phyloP scores from a whole-genome alignment of 192 early-diverging fungal species.

The Phlyctochytrium bullatum region DNA sequence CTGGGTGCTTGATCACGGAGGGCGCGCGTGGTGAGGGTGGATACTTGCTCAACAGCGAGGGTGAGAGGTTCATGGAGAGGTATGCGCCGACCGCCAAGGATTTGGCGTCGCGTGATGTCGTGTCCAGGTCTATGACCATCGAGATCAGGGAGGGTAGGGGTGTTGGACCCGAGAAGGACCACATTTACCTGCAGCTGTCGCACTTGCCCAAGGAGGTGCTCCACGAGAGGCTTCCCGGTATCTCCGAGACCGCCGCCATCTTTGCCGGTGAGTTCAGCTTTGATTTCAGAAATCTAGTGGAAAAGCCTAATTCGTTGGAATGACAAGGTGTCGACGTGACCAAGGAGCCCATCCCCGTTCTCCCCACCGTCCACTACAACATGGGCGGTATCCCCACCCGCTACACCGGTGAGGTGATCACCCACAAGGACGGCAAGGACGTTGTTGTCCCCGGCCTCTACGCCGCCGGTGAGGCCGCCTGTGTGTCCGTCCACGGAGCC shows the following conservation, averaged over 20 bases:
- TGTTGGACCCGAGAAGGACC: conserved; percentile 93
- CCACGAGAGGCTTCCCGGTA: conserved; percentile 87
- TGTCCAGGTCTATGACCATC: conserved; percentile 97
- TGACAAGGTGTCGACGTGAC: conserved; percentile 84
- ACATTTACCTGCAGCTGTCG: conserved; percentile 94
- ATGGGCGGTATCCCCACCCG: conserved; percentile 99
- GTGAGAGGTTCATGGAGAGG: conserved; percentile 99
- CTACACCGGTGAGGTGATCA: conserved; percentile 95
- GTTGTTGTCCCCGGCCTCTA: conserved; percentile 94
- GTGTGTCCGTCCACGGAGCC: conserved; percentile 97
- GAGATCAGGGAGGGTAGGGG: conserved; percentile 98
- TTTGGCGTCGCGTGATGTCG: conserved; percentile 97
- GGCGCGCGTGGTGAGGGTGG: conserved; percentile 97
- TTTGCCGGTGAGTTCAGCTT: conserved; percentile 71
- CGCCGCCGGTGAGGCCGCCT: conserved; percentile 97
- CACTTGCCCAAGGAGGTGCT: conserved; percentile 91
- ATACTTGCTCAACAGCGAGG: conserved; percentile 90
- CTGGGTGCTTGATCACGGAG: conserved; percentile 97
- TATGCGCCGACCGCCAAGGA: conserved; percentile 99
- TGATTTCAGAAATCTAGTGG: neutral
- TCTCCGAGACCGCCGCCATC: conserved; percentile 98
- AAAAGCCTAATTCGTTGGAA: neutral
- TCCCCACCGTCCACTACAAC: conserved; percentile 99
- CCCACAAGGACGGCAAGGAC: conserved; percentile 76
- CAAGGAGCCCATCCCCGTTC: conserved; percentile 98